These are phyloP conservation scores for Fusarium papillatum DNA, from an alignment of 2,329 filamentous ascomycete genomes.

Conservation along the genomic window DNA sequence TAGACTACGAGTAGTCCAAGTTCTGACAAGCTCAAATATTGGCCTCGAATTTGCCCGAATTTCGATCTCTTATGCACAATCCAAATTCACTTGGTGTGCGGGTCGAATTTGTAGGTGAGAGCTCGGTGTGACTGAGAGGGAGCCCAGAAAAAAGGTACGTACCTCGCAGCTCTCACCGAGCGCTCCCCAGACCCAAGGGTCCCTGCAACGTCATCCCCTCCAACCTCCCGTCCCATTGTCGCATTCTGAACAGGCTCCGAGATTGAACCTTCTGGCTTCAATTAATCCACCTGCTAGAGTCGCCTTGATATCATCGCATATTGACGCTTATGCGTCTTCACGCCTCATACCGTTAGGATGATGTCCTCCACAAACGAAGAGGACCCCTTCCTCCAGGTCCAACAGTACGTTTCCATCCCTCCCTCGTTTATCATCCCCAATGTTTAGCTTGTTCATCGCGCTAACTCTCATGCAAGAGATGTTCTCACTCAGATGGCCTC, in stretches of 20 bases:
- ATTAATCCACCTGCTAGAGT: conserved; percentile 1
- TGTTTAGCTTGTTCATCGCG: not conserved
- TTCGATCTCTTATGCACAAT: conserved; percentile 29
- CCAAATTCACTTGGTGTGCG: conserved; percentile 40
- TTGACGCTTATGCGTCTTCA: conserved; percentile 38
- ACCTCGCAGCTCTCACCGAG: conserved; percentile 27
- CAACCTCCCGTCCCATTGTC: conserved; percentile 29
- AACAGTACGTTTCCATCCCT: conserved; percentile 64
- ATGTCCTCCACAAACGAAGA: conserved; percentile 78
- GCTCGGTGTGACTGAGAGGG: conserved; percentile 30
- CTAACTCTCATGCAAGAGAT: conserved; percentile 75
- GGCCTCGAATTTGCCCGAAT: not conserved
- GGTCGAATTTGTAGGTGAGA: conserved; percentile 44
- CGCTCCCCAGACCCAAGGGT: conserved; percentile 10
- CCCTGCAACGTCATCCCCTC: conserved; percentile 49
- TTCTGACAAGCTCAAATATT: not conserved
- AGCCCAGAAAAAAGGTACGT: conserved; percentile 28
- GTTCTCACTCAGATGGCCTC: conserved; percentile 86
- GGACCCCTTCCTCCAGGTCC: conserved; percentile 80
- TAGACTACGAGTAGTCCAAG: not conserved
- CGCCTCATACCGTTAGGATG: conserved; percentile 58
- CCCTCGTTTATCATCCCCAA: not conserved
- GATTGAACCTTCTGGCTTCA: conserved; percentile 18
- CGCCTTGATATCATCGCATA: not conserved
- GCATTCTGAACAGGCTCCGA: conserved; percentile 31